phyloP scores from a whole-genome alignment of 805 yeast species.

The Starmerella tilneyi region DNA sequence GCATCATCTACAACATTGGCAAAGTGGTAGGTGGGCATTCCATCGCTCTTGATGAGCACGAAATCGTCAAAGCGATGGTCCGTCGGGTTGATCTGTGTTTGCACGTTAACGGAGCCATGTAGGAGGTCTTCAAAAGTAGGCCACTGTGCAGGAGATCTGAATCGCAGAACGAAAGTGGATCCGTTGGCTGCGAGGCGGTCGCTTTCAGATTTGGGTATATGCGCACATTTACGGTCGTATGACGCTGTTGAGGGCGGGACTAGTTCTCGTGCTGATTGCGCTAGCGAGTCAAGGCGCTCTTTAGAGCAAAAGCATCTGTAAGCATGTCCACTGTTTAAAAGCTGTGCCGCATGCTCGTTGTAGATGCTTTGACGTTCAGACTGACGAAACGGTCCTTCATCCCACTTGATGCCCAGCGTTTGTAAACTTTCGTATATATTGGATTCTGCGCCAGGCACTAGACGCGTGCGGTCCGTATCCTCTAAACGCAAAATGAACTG shows the following conservation, averaged over 20 bases:
- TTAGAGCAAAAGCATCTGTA: constrained; percentile 81
- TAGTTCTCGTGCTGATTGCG: constrained; percentile 62
- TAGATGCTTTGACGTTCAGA: constrained; percentile 68
- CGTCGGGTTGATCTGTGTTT: constrained; percentile 60
- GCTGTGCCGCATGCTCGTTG: constrained; percentile 42
- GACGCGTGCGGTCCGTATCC: constrained; percentile 80
- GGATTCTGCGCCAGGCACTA: constrained; percentile 72
- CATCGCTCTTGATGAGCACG: constrained; percentile 83
- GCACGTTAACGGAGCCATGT: constrained; percentile 67
- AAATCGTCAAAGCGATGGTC: constrained; percentile 85
- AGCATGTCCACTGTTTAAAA: constrained; percentile 60
- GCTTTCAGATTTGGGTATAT: constrained; percentile 37
- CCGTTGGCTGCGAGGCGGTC: constrained; percentile 29
- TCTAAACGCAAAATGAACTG: constrained; percentile 73
- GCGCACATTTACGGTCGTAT: constrained; percentile 73
- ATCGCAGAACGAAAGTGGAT: constrained; percentile 48
- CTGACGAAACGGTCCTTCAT: constrained; percentile 80
- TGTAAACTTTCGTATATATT: constrained; percentile 62
- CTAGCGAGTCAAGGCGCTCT: constrained; percentile 55
- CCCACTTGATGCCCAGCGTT: constrained; percentile 68
- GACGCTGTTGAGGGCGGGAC: constrained; percentile 87
- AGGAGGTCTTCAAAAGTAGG: constrained; percentile 60
- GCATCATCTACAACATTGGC: constrained; percentile 96
- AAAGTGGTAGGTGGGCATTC: constrained; percentile 90
- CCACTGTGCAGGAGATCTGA: constrained; percentile 64